phyloP scores from a whole-genome alignment of 2,329 filamentous ascomycete species.

The Ceratocystis lukuohia region DNA sequence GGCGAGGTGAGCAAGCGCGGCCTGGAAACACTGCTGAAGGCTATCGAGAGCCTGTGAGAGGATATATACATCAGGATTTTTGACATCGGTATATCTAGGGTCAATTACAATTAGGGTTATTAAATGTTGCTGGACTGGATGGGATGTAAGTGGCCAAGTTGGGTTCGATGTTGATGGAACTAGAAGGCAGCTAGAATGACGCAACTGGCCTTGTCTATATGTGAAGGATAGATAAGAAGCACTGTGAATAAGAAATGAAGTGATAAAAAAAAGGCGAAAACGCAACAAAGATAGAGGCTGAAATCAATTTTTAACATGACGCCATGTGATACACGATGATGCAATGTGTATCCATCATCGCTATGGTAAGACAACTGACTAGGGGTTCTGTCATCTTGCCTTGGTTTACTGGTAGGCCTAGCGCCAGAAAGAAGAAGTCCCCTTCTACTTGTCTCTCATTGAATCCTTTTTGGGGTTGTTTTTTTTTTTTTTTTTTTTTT shows the following conservation, averaged over 20 bases:
- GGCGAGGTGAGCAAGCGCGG: constrained; percentile 38
- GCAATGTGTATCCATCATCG: not conserved
- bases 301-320: not conserved
- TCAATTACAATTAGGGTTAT: not conserved
- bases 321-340: not conserved
- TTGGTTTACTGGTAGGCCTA: not conserved
- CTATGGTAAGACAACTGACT: not conserved
- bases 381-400: not conserved
- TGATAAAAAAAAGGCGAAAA: not conserved
- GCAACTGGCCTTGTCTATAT: not conserved
- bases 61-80: not conserved
- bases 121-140: not conserved
- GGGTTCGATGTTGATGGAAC: not conserved
- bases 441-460: too few relatives aligned
- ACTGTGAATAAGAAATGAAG: not conserved
- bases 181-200: not conserved
- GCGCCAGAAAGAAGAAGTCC: not conserved
- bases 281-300: not conserved
- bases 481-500: too few relatives aligned
- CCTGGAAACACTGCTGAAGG: constrained; percentile 45
- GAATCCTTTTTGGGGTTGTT: not conserved
- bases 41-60: constrained; percentile 39
- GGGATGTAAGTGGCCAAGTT: not conserved
- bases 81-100: not conserved
- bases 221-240: not conserved